Evolutionary conservation across 257 asterid genomes (phyloP).

Genomic region (Solanum dulcamara): DNA sequence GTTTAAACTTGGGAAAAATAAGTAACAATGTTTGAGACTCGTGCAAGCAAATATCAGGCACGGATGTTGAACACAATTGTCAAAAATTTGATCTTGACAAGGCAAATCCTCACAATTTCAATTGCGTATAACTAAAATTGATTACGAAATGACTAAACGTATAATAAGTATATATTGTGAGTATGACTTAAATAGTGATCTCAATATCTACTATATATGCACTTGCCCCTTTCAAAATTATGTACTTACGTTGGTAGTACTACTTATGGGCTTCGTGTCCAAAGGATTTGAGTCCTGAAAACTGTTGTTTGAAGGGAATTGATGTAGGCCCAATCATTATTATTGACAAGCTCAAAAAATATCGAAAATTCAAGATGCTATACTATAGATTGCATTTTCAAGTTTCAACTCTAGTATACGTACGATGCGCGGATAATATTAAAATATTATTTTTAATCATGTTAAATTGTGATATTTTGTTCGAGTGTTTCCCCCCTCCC

Average conservation of each 20-base stretch:
- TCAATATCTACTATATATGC: not conserved
- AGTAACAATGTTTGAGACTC: not conserved
- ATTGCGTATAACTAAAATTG: not conserved
- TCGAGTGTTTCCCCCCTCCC: too few species aligned
- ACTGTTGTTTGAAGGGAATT: not conserved
- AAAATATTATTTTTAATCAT: too few species aligned
- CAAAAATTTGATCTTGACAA: not conserved
- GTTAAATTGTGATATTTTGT: too few species aligned
- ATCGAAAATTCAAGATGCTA: too few species aligned
- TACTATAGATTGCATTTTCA: too few species aligned
- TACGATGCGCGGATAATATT: too few species aligned
- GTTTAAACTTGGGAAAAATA: not conserved
- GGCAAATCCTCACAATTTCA: not conserved
- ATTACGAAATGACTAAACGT: not conserved
- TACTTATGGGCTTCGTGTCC: too few species aligned
- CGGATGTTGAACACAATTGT: not conserved
- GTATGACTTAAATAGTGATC: not conserved
- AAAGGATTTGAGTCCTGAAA: not conserved
- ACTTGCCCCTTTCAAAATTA: not conserved
- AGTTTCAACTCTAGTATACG: too few species aligned
- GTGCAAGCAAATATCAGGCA: not conserved
- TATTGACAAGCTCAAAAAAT: too few species aligned
- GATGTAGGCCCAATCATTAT: not conserved
- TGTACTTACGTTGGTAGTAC: too few species aligned
- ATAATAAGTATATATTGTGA: not conserved